Evolutionary conservation across 2,329 filamentous ascomycete species (phyloP), one percentile per base, ranked within the genome.

Genomic region (Sphaerulina musiva): DNA sequence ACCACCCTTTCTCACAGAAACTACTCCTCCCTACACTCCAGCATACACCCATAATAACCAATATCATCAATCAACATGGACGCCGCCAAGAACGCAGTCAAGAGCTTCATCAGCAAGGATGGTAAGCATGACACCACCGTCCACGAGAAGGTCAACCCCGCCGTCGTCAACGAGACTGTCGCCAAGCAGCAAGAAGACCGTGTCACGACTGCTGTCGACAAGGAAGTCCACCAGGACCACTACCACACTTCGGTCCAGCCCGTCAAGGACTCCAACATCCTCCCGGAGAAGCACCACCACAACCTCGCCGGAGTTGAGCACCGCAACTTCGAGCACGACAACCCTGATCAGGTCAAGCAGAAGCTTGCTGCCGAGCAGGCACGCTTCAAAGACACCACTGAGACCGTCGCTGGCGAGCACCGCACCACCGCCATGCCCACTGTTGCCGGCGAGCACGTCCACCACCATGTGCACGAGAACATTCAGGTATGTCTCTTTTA

Each of bases 101-200:
- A 73, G 44, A 77, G 78, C 66, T 84, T 87, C 73, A 77, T 85
- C 62, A 29, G 36, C 66, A 78, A 78, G 62, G 74, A 80, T 53
- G 83, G 83, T 54, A 80, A 86, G 59, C 78, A 86, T 62, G 81
- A 85, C 64, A 88, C 85, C n/a, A 84, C 80, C 11, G 82, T 89
- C 3, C 80, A 87, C 57, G 82, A 87, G 70, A 78, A 77, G 7
- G 78, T 86, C 41, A 77, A 80, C 40, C 78, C 80, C 0, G 54
- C 59, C 12, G 69, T 87, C 43, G 78, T 75, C 55, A 80, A 79
- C 42, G 59, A 59, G 57, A 61, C 59, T 8, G 46, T 62, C 17
- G 55, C 49, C 29, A 52, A 54, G n/a, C 77, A 79, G n/a, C 69
- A 77, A 40, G 83, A 86, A 52, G 82, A 87, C 64, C 71, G 83